Percentiles rank a stretch among this genome's conserved stretches.
phyloP scores from a whole-genome alignment of 805 yeast genomes.

The Candida peoriensis region DNA sequence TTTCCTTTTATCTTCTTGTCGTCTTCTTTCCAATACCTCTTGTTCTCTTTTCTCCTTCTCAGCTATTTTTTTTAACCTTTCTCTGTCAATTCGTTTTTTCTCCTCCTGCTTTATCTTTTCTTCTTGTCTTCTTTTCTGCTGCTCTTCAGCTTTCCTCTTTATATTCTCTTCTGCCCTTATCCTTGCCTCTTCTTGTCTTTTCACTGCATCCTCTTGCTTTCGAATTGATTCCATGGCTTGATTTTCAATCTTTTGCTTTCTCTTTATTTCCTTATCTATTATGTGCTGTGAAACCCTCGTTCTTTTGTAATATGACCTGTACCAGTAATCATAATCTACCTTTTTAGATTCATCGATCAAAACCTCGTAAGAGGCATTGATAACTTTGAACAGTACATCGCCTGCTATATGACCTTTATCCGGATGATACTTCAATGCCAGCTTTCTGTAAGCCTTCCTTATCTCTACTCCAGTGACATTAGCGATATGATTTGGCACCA shows the following conservation, averaged over 20 bases:
- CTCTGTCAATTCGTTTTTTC: neutral
- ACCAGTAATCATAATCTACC: conserved; percentile 16
- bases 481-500: neutral
- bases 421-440: conserved; percentile 70
- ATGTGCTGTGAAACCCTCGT: conserved; percentile 1
- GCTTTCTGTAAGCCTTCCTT: conserved; percentile 69
- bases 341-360: conserved; percentile 5
- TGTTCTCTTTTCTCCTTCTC: conserved; percentile 5
- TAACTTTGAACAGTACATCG: conserved; percentile 14
- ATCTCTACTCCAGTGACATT: conserved; percentile 30
- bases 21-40: conserved; percentile 1
- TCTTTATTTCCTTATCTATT: neutral
- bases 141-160: conserved; percentile 2
- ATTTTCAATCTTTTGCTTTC: neutral
- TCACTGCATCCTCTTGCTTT: conserved; percentile 4
- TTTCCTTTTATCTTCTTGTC: conserved; percentile 3
- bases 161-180: conserved; percentile 1
- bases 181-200: conserved; percentile 3
- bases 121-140: neutral
- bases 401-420: conserved; percentile 51
- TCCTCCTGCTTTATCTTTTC: neutral
- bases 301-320: conserved; percentile 8
- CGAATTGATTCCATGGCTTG: conserved; percentile 2
- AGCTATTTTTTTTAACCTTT: neutral
- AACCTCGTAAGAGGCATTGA: conserved; percentile 13